Conservation (phyloP, 2,329 filamentous ascomycete species). For the Penicillium crustosum region DNA sequence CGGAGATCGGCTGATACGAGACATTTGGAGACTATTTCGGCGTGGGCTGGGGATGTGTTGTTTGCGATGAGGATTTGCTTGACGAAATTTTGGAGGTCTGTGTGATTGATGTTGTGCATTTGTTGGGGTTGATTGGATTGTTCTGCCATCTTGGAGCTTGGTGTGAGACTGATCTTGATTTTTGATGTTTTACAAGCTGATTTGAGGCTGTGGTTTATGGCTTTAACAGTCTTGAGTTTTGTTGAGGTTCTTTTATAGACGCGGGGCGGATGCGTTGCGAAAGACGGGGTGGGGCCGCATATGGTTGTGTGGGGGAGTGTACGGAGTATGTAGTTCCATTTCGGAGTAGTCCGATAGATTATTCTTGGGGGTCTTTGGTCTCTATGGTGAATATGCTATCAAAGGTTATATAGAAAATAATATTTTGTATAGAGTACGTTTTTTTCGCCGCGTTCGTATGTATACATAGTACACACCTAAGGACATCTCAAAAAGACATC, state of each 20-base stretch:
- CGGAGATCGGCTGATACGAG: slow-evolving; percentile 74
- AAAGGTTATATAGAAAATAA: too few species aligned
- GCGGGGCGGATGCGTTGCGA: slow-evolving; percentile 5
- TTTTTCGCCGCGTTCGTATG: too few species aligned
- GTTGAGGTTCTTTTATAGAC: slow-evolving; percentile 8
- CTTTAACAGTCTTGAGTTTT: not conserved
- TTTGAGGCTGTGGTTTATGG: not conserved
- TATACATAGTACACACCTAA: too few species aligned
- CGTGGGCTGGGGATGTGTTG: slow-evolving; percentile 59
- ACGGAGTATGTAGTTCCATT: not conserved
- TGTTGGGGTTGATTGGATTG: slow-evolving; percentile 6
- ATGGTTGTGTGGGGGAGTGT: slow-evolving; percentile 1
- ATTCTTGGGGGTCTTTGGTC: not conserved
- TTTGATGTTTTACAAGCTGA: not conserved
- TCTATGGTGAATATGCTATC: not conserved
- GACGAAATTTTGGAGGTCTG: slow-evolving; percentile 27
- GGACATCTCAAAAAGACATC: too few species aligned
- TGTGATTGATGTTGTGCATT: slow-evolving; percentile 21
- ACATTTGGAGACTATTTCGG: slow-evolving; percentile 63
- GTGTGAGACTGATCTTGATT: not conserved
- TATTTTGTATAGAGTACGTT: too few species aligned
- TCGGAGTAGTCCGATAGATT: not conserved
- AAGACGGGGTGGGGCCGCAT: slow-evolving; percentile 1
- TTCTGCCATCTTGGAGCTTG: slow-evolving; percentile 10
- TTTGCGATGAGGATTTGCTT: slow-evolving; percentile 41